Conservation (phyloP, 257 asterid genomes). For the Rhazya stricta region DNA sequence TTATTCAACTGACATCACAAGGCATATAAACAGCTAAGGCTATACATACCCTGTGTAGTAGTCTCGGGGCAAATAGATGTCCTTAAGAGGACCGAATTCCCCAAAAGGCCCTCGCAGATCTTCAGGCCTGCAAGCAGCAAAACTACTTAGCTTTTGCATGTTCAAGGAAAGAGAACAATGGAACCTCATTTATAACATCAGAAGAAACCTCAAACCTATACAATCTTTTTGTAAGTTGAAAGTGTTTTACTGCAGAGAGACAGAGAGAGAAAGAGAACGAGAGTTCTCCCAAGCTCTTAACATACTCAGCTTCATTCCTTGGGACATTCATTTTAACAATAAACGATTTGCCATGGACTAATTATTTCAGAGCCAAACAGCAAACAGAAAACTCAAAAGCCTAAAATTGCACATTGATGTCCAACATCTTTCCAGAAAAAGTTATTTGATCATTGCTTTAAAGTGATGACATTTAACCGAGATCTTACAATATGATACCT, state of each 20-base stretch:
- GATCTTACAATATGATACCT: neutral
- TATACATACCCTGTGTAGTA: slow-evolving; percentile 53
- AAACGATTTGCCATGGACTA: neutral
- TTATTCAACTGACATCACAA: neutral
- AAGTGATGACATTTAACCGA: neutral
- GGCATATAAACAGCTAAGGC: neutral
- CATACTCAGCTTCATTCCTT: neutral
- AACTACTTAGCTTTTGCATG: neutral
- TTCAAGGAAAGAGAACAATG: neutral
- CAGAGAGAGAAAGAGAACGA: neutral
- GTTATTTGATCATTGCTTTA: neutral
- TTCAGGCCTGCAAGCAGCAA: slow-evolving; percentile 42
- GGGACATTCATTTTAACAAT: neutral
- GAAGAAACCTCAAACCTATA: too few relatives aligned
- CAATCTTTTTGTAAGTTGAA: too few relatives aligned
- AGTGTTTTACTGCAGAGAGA: neutral
- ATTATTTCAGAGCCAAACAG: neutral
- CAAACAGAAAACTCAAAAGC: neutral
- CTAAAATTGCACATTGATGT: neutral
- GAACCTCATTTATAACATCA: neutral
- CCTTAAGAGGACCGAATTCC: slow-evolving; percentile 68
- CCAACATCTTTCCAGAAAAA: neutral
- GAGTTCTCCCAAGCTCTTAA: neutral
- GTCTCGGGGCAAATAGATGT: slow-evolving; percentile 56
- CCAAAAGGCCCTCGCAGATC: slow-evolving; percentile 68